Evolutionary conservation across 352 stramenopile species (phyloP).

Genomic region (Pythium guiyangense): DNA sequence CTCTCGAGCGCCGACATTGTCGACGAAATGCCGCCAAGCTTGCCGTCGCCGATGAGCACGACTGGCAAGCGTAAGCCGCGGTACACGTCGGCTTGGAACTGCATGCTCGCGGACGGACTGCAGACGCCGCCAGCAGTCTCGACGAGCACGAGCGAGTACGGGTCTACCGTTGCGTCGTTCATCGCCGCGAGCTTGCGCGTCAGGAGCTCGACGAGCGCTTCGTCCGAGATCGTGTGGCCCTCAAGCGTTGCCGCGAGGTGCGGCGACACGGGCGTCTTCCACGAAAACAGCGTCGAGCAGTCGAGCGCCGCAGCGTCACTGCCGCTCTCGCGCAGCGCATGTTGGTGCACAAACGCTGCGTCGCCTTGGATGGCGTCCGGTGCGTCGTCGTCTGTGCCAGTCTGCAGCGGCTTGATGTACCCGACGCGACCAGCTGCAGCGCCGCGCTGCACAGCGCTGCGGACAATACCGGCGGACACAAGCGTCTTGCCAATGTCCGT

Average conservation of each 20-base stretch:
- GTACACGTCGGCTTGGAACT: conserved; percentile 94
- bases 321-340: conserved; percentile 19
- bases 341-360: conserved; percentile 77
- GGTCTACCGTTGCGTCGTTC: conserved; percentile 18
- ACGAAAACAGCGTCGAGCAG: conserved; percentile 90
- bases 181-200: conserved; percentile 41
- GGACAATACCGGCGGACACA: conserved; percentile 90
- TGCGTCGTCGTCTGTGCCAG: conserved; percentile 64
- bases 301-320: conserved; percentile 22
- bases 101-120: conserved; percentile 81
- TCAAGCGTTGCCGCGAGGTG: conserved; percentile 91
- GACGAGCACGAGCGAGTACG: conserved; percentile 74
- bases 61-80: conserved; percentile 83
- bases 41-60: conserved; percentile 95
- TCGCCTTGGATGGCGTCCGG: conserved; percentile 64
- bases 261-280: conserved; percentile 92
- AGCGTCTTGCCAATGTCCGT: conserved; percentile 98
- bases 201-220: conserved; percentile 79
- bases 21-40: conserved; percentile 94
- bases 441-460: conserved; percentile 38
- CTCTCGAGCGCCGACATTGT: conserved; percentile 93
- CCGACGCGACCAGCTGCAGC: conserved; percentile 21
- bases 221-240: conserved; percentile 82
- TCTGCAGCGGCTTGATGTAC: conserved; percentile 98
- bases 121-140: conserved; percentile 96